Percentiles rank a stretch among this genome's conserved stretches.
These are phyloP conservation scores for Daldinia loculata DNA, from an alignment of 495 filamentous ascomycete species.

Conservation along the genomic window DNA sequence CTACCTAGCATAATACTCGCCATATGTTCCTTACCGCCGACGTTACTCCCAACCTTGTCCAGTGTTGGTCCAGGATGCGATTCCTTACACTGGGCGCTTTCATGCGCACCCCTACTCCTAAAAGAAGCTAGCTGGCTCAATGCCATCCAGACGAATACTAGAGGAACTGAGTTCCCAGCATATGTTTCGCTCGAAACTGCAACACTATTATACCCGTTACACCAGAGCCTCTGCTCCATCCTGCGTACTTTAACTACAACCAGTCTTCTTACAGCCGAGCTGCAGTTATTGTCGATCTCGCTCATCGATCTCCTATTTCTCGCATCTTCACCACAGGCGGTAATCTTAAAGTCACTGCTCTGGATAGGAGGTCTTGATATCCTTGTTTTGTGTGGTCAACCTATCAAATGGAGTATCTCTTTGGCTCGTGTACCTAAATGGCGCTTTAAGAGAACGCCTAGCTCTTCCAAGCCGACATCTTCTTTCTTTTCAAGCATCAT, in stretches of 20 bases:
- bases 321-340: conserved; percentile 80
- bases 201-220: conserved; percentile 80
- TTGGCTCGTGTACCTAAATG: conserved; percentile 89
- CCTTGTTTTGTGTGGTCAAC: conserved; percentile 74
- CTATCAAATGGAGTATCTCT: conserved; percentile 86
- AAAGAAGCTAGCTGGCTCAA: conserved; percentile 9
- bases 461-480: conserved; percentile 39
- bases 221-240: conserved; percentile 78
- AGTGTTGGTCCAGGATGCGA: conserved; percentile 51
- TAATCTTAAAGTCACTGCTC: conserved; percentile 81
- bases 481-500: conserved; percentile 43
- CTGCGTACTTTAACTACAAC: conserved; percentile 84
- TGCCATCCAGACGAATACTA: background rate
- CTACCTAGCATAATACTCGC: conserved; percentile 83
- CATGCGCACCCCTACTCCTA: conserved; percentile 66
- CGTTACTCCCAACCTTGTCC: conserved; percentile 69
- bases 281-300: conserved; percentile 83
- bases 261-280: conserved; percentile 83
- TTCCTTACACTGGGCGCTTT: conserved; percentile 75
- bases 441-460: conserved; percentile 72
- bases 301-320: conserved; percentile 85
- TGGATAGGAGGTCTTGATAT: conserved; percentile 87
- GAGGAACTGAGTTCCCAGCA: background rate
- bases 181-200: conserved; percentile 66
- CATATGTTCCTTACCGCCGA: conserved; percentile 77